A percentile compares a stretch with the other conserved stretches of the same genome.
Conservation (phyloP, 129 eudicot genomes). For the Centaurea solstitialis region DNA sequence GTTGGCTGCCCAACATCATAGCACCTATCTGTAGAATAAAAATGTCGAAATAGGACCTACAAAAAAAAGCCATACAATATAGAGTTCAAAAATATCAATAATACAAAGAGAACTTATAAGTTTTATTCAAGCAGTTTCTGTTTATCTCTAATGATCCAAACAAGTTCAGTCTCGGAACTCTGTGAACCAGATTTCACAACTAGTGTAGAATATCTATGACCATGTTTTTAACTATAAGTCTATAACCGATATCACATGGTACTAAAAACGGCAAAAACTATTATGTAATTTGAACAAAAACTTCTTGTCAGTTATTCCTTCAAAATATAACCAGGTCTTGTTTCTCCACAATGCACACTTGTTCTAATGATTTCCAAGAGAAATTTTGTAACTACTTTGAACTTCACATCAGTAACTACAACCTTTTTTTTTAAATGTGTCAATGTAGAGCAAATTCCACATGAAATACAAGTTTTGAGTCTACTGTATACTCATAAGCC, state of each 20-base stretch:
- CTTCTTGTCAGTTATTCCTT: neutral
- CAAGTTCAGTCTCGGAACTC: neutral
- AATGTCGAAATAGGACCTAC: conserved; percentile 30
- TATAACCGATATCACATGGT: neutral
- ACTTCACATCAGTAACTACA: neutral
- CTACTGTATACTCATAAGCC: neutral
- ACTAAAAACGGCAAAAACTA: neutral
- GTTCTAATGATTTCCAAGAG: neutral
- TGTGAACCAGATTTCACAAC: conserved; percentile 1
- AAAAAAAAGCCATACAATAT: neutral
- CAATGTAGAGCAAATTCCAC: neutral
- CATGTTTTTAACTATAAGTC: neutral
- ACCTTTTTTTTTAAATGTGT: neutral
- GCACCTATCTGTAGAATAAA: conserved; percentile 42
- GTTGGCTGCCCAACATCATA: conserved; percentile 88
- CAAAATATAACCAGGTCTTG: neutral
- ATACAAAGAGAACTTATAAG: neutral
- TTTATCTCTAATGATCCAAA: neutral
- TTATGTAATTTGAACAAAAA: neutral
- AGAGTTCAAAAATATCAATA: conserved; percentile 1
- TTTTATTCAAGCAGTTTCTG: neutral
- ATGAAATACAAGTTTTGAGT: neutral
- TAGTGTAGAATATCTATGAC: conserved; percentile 2
- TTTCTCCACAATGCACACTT: neutral
- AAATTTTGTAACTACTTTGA: neutral